A percentile compares a stretch with the other conserved stretches of the same genome.
These are phyloP conservation scores for Effrenium voratum DNA, from an alignment of 73 alveolate species.

Conservation along the genomic window DNA sequence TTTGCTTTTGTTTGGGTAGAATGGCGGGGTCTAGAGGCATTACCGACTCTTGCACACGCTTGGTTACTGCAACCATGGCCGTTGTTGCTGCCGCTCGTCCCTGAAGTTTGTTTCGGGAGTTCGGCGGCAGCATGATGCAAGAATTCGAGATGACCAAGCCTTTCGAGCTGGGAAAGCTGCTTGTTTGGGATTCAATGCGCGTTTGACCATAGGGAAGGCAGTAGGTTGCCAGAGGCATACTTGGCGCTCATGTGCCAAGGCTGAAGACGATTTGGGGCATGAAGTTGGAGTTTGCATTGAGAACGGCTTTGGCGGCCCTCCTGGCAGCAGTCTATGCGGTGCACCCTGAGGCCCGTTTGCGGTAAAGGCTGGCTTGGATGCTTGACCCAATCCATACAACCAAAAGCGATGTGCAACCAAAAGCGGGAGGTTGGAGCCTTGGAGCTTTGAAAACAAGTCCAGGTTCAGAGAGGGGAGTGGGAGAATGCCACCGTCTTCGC, in stretches of 20 bases:
- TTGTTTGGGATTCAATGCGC: background rate
- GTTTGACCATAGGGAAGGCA: background rate
- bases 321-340: conserved; percentile 44
- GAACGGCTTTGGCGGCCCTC: conserved; percentile 45
- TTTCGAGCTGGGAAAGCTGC: conserved; percentile 24
- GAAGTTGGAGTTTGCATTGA: conserved; percentile 35
- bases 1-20: no score
- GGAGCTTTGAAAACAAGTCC: no score
- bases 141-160: background rate
- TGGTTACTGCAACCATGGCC: no score
- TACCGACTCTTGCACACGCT: no score
- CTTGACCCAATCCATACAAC: no score
- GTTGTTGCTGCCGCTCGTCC: no score
- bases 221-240: background rate
- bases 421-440: no score
- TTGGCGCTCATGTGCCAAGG: background rate
- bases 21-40: no score
- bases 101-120: background rate
- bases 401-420: no score
- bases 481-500: conserved; percentile 68
- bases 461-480: conserved; percentile 69
- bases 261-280: conserved; percentile 77
- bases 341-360: conserved; percentile 88
- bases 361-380: no score
- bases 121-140: conserved; percentile 20